phyloP scores from a whole-genome alignment of 2,329 filamentous ascomycete species.

The Onygenales sp. region DNA sequence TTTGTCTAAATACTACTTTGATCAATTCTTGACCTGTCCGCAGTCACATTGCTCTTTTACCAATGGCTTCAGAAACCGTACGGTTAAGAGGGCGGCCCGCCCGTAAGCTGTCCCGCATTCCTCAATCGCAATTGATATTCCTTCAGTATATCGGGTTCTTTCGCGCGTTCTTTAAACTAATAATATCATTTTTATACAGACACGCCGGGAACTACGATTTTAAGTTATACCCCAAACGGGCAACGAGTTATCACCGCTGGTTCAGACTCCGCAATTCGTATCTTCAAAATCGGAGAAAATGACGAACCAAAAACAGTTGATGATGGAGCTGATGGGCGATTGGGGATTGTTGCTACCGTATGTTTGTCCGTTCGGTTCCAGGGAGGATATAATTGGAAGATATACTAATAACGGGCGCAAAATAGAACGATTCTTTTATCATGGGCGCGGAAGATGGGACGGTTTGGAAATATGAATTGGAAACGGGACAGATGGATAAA shows the following conservation, averaged over 20 bases:
- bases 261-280: slow-evolving; percentile 83
- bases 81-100: slow-evolving; percentile 35
- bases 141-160: slow-evolving; percentile 1
- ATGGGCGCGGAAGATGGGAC: slow-evolving; percentile 89
- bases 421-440: slow-evolving; percentile 69
- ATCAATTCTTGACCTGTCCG: background rate
- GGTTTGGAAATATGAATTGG: slow-evolving; percentile 86
- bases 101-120: slow-evolving; percentile 29
- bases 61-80: slow-evolving; percentile 28
- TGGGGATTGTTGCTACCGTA: slow-evolving; percentile 63
- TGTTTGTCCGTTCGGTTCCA: slow-evolving; percentile 9
- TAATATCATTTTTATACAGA: slow-evolving; percentile 37
- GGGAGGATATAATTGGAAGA: background rate
- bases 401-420: background rate
- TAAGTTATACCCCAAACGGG: slow-evolving; percentile 84
- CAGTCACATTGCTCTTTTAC: slow-evolving; percentile 42
- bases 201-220: slow-evolving; percentile 75
- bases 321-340: slow-evolving; percentile 78
- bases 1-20: background rate
- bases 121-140: background rate
- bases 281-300: slow-evolving; percentile 85
- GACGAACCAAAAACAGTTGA: slow-evolving; percentile 90
- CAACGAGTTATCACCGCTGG: slow-evolving; percentile 81
- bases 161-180: slow-evolving; percentile 1
- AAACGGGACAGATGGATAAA: slow-evolving; percentile 59